Percentiles rank a stretch among this genome's conserved stretches.
Evolutionary conservation across 2,329 filamentous ascomycete species (phyloP).

Genomic region (Alternaria conjuncta): DNA sequence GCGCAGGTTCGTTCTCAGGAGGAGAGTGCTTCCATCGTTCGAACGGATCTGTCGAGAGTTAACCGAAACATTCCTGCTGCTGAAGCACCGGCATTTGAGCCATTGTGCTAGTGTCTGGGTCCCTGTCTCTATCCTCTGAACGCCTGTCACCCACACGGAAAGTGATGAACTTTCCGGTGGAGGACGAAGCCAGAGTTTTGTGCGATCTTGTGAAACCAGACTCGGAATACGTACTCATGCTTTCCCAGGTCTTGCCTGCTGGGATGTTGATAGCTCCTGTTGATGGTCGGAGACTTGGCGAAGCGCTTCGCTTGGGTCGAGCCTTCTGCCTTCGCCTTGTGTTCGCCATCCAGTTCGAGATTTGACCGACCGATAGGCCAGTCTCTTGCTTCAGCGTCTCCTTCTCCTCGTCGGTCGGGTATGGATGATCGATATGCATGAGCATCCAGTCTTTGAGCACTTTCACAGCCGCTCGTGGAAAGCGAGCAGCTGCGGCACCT

Average conservation of each 20-base stretch:
- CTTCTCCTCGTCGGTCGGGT: constrained; percentile 87
- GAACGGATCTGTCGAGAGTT: constrained; percentile 64
- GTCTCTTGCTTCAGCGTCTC: constrained; percentile 78
- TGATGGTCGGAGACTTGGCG: constrained; percentile 69
- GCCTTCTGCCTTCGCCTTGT: constrained; percentile 83
- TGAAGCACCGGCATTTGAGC: constrained; percentile 16
- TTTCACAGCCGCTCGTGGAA: constrained; percentile 80
- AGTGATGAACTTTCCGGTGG: constrained; percentile 29
- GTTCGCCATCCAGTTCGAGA: constrained; percentile 92
- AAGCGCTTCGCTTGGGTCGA: constrained; percentile 69
- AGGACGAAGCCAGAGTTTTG: constrained; percentile 21
- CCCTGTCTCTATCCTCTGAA: neutral
- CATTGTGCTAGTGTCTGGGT: constrained; percentile 2
- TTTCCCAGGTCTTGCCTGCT: constrained; percentile 62
- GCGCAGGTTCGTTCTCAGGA: constrained; percentile 72
- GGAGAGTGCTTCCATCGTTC: constrained; percentile 74
- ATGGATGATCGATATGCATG: constrained; percentile 80
- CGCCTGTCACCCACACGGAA: constrained; percentile 22
- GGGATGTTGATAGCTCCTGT: constrained; percentile 77
- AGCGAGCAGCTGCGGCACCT: constrained; percentile 54
- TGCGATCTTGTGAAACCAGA: constrained; percentile 20
- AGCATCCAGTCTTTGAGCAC: constrained; percentile 85
- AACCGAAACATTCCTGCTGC: constrained; percentile 37
- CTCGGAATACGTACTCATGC: constrained; percentile 40
- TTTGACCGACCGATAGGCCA: constrained; percentile 81